phyloP scores from a whole-genome alignment of 2,329 filamentous ascomycete genomes.

The Metarhizium humberi region DNA sequence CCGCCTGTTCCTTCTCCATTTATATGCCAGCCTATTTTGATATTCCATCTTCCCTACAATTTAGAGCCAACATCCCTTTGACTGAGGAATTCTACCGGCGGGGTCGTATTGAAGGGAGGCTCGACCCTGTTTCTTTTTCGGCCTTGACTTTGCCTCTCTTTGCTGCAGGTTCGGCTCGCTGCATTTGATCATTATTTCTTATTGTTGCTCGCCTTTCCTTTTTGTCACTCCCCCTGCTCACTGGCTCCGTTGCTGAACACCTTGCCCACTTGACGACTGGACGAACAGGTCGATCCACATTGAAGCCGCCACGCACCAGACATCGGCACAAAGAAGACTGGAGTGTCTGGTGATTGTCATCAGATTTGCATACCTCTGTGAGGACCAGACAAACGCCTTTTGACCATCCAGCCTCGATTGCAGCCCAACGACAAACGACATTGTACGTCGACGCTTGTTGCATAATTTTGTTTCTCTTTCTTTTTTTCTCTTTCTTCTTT shows the following conservation, averaged over 20 bases:
- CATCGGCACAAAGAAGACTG: neutral
- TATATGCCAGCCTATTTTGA: neutral
- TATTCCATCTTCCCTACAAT: neutral
- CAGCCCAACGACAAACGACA: too few relatives aligned
- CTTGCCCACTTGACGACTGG: neutral
- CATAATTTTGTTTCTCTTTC: too few relatives aligned
- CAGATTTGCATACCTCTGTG: constrained; percentile 1
- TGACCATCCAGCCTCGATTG: neutral
- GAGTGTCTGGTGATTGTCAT: neutral
- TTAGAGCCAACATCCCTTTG: neutral
- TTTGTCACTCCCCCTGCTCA: neutral
- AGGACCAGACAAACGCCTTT: neutral
- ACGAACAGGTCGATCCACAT: neutral
- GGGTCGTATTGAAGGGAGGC: constrained; percentile 6
- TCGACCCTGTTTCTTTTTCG: neutral
- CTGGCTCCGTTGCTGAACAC: constrained; percentile 1
- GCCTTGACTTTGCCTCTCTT: neutral
- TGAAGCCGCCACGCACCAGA: neutral
- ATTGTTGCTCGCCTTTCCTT: neutral
- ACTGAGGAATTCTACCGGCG: constrained; percentile 5
- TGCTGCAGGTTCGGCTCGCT: neutral
- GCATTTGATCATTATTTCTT: neutral
- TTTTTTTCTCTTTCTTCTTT: too few relatives aligned
- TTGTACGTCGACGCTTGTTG: too few relatives aligned
- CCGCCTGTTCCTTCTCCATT: neutral